Conservation (phyloP, 2,329 filamentous ascomycete species). For the Orbilia oligospora region DNA sequence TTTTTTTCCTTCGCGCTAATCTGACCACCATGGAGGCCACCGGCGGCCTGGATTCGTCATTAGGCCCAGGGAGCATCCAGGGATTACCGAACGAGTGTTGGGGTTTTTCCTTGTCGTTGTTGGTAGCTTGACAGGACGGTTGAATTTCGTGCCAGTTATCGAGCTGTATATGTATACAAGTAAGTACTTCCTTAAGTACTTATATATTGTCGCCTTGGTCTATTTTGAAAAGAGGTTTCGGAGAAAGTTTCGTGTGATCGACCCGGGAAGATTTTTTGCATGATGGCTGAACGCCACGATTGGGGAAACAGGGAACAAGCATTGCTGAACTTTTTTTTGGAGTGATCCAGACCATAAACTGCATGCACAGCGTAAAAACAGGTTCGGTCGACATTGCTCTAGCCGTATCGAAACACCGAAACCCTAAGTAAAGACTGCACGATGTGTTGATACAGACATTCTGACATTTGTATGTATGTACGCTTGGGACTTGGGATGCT, state of each 20-base stretch:
- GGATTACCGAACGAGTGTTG: not conserved
- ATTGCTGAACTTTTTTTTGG: conserved; percentile 31
- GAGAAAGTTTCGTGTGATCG: conserved; percentile 13
- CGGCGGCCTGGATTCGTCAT: conserved; percentile 59
- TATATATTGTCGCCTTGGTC: not conserved
- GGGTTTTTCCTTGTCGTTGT: conserved; percentile 7
- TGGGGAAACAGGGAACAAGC: conserved; percentile 40
- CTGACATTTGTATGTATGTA: conserved; percentile 20
- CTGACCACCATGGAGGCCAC: conserved; percentile 19
- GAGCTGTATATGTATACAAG: too few species aligned
- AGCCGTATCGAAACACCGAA: conserved; percentile 22
- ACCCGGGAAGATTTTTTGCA: conserved; percentile 49
- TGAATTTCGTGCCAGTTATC: not conserved
- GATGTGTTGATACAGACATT: conserved; percentile 25
- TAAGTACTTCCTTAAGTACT: too few species aligned
- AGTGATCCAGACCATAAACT: conserved; percentile 42
- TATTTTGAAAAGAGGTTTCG: not conserved
- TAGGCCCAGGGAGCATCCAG: conserved; percentile 25
- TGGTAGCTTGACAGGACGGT: not conserved
- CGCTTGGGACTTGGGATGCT: not conserved
- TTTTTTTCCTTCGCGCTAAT: conserved; percentile 29
- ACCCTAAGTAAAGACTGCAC: conserved; percentile 18
- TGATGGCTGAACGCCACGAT: conserved; percentile 51
- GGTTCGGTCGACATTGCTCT: not conserved
- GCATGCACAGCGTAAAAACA: conserved; percentile 1